Evolutionary conservation across 441 rosid species (phyloP), one percentile per base, ranked within the genome.

Genomic region (Adansonia madagascariensis): DNA sequence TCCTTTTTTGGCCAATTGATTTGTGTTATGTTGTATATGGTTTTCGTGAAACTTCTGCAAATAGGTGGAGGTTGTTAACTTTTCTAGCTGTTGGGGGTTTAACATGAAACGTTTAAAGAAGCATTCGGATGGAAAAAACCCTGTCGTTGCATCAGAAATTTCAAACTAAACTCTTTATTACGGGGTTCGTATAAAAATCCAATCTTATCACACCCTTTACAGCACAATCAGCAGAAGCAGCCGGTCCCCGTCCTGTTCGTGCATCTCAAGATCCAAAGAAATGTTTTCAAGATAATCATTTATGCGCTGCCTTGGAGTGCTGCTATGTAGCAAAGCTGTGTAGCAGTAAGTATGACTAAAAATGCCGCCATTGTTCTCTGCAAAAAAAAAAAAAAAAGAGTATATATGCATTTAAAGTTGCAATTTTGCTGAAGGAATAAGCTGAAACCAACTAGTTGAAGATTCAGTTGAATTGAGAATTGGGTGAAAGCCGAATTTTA

Each of bases 291-390:
- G 31, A 12, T 24, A 14, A 7, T 80, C 35, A 75, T 76, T 18
- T 73, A 12, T 11, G 75, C 61, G 20, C 81, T 85, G 3, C 85
- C 89, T 31, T 92, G 94, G 80, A 94, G 90, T 17, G 89, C 92
- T 4, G 86, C 94, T 1, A 94, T 89, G 88, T 91, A 95, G 0
- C 92, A 70, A 44, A 96, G 94, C 85, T 96, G 98, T 22, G 97
- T 92, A 9, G 81, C 93, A 8, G 98, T 87, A 50, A 96, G 97
- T 79, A 96, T 96, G 80, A 94, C 89, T 74, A 89, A 8, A 78
- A 96, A 94, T n/a, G 99, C 99, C 85, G 94, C 99, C 99, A 94
- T 89, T 49, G 99, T 96, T 87, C 91, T 94, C 98, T 95, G 91
- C 90, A 81, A 60, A 78, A 77, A n/a, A 7, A 55, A 0, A 35